These are phyloP conservation scores for Hyaloraphidium curvatum DNA, from an alignment of 192 early-diverging fungal species.

Conservation along the genomic window DNA sequence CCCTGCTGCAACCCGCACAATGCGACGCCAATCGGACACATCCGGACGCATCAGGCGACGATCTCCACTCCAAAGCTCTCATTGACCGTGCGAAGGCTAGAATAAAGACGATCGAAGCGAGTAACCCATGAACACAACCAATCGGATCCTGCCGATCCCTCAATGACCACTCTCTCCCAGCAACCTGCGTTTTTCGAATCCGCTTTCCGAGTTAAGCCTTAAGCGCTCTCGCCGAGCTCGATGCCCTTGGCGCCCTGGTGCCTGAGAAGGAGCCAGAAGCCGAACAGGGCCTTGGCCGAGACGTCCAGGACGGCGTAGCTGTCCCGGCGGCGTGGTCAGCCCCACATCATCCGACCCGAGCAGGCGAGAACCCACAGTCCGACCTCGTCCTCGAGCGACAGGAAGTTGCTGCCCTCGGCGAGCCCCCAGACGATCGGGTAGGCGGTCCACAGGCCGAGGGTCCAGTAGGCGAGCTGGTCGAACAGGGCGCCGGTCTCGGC, in stretches of 20 bases:
- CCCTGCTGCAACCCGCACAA: too few species aligned
- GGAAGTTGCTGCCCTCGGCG: neutral
- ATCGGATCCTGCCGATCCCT: too few species aligned
- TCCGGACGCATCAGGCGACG: too few species aligned
- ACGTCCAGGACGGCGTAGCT: conserved; percentile 2
- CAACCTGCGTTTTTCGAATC: too few species aligned
- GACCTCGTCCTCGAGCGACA: neutral
- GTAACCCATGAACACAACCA: too few species aligned
- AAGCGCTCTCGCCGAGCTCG: conserved; percentile 1
- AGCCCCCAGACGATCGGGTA: neutral
- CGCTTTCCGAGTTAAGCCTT: too few species aligned
- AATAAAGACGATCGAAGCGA: too few species aligned
- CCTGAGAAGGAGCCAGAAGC: neutral
- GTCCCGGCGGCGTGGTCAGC: neutral
- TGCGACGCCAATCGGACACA: too few species aligned
- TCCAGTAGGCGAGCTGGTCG: neutral
- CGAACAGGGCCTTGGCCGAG: conserved; percentile 1
- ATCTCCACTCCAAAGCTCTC: too few species aligned
- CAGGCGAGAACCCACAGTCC: neutral
- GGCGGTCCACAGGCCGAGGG: neutral
- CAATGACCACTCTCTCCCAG: too few species aligned
- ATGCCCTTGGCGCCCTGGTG: neutral
- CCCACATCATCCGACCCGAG: neutral
- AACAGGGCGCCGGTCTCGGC: neutral
- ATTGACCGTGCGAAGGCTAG: too few species aligned